Percentiles rank a stretch among this genome's conserved stretches.
phyloP scores from a whole-genome alignment of 495 filamentous ascomycete species.

The Neurospora discreta region DNA sequence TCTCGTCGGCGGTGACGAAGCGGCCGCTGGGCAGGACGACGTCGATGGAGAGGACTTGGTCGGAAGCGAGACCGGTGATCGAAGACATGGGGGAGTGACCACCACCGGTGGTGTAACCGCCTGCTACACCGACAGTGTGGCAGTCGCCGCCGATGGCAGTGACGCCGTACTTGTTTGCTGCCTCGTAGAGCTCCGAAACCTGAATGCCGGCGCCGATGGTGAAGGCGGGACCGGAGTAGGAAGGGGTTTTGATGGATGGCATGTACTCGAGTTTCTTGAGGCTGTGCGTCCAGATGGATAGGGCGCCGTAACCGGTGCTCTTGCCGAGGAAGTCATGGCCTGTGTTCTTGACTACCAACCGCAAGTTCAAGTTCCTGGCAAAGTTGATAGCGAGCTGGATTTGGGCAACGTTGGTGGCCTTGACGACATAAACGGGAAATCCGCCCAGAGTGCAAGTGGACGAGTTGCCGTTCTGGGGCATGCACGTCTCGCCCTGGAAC shows the following conservation, averaged over 20 bases:
- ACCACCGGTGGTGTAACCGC: slow-evolving; percentile 33
- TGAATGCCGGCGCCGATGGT: slow-evolving; percentile 49
- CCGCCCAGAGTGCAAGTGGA: slow-evolving; percentile 43
- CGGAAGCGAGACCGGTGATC: slow-evolving; percentile 35
- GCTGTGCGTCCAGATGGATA: slow-evolving; percentile 50
- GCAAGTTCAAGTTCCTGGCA: slow-evolving; percentile 45
- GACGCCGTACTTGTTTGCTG: slow-evolving; percentile 34
- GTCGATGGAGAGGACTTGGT: slow-evolving; percentile 35
- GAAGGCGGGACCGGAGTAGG: slow-evolving; percentile 39
- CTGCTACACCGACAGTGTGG: slow-evolving; percentile 23
- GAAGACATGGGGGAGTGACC: slow-evolving; percentile 32
- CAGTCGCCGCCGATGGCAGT: slow-evolving; percentile 42
- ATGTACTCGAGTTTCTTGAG: slow-evolving; percentile 20
- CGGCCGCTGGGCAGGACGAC: slow-evolving; percentile 40
- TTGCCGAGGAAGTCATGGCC: slow-evolving; percentile 56
- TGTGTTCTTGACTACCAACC: slow-evolving; percentile 54
- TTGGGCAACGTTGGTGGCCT: slow-evolving; percentile 41
- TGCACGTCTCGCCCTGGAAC: slow-evolving; percentile 36
- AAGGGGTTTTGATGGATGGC: slow-evolving; percentile 6
- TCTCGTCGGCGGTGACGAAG: slow-evolving; percentile 38
- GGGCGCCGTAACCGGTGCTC: slow-evolving; percentile 33
- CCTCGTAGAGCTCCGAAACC: slow-evolving; percentile 38
- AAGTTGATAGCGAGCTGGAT: slow-evolving; percentile 53
- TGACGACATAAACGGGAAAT: slow-evolving; percentile 48
- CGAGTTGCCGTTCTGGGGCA: slow-evolving; percentile 24